A percentile compares a stretch with the other conserved stretches of the same genome.
These are phyloP conservation scores for Lasiosphaeria hispida DNA, from an alignment of 495 filamentous ascomycete species.

Conservation along the genomic window DNA sequence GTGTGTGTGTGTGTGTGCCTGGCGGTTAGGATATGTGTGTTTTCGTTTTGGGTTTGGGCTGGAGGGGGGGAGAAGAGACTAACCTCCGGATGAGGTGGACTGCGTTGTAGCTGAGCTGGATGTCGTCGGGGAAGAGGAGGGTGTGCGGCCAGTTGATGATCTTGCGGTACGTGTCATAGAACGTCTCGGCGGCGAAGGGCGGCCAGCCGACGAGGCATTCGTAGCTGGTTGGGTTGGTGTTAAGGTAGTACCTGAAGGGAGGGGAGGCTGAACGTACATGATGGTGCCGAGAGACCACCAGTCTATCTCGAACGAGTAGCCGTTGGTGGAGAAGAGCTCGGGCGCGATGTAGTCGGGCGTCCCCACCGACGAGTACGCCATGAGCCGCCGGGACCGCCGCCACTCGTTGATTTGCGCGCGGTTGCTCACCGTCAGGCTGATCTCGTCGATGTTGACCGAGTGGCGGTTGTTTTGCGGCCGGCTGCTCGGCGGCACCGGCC, in stretches of 20 bases:
- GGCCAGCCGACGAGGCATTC: conserved; percentile 95
- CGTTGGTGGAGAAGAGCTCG: conserved; percentile 85
- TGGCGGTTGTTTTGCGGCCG: conserved; percentile 63
- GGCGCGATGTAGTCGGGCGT: conserved; percentile 95
- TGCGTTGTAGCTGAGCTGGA: conserved; percentile 72
- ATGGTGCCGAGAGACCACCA: conserved; percentile 96
- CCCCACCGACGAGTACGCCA: conserved; percentile 92
- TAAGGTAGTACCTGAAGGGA: not conserved
- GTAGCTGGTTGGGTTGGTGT: conserved; percentile 42
- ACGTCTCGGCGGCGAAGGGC: conserved; percentile 89
- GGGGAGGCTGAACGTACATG: conserved; percentile 49
- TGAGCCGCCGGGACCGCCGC: conserved; percentile 84
- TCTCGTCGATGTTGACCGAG: conserved; percentile 86
- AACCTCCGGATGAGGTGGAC: conserved; percentile 79
- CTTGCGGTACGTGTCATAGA: conserved; percentile 88
- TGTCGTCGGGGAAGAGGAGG: conserved; percentile 86
- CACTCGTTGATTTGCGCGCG: conserved; percentile 90
- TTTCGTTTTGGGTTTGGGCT: not conserved
- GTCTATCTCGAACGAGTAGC: conserved; percentile 86
- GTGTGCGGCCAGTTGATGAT: conserved; percentile 91
- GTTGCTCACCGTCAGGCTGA: conserved; percentile 93
- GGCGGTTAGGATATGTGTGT: not conserved
- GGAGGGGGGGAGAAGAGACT: conserved; percentile 15
- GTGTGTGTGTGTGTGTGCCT: not conserved
- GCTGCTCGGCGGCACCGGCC: conserved; percentile 50